A percentile compares a stretch with the other conserved stretches of the same genome.
phyloP scores from a whole-genome alignment of 495 filamentous ascomycete species.

The Xanthoparmelia taractica region DNA sequence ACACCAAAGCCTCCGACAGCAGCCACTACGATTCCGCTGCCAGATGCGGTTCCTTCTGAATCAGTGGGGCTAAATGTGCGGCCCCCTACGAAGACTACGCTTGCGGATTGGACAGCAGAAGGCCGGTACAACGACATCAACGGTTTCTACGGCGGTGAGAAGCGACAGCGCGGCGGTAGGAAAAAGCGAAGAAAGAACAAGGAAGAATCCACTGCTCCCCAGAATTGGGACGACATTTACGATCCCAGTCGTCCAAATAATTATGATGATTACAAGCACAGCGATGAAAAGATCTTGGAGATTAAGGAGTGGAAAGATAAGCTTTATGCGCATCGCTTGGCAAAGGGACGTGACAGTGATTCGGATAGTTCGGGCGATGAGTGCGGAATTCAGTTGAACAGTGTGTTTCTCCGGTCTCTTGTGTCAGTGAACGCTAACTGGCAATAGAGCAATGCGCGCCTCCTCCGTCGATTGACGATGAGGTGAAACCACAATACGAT shows the following conservation, averaged over 20 bases:
- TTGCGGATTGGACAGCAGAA: constrained; percentile 77
- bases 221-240: constrained; percentile 92
- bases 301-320: constrained; percentile 82
- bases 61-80: constrained; percentile 5
- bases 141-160: constrained; percentile 53
- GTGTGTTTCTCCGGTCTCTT: constrained; percentile 37
- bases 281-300: constrained; percentile 74
- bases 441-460: constrained; percentile 55
- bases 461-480: constrained; percentile 48
- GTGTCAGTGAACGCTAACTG: not conserved
- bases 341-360: constrained; percentile 43
- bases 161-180: constrained; percentile 68
- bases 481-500: constrained; percentile 30
- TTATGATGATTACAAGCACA: constrained; percentile 77
- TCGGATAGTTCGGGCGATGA: constrained; percentile 51
- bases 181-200: constrained; percentile 82
- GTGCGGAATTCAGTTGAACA: constrained; percentile 37
- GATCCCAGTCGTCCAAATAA: constrained; percentile 78
- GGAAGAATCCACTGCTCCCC: constrained; percentile 50
- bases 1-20: constrained; percentile 28
- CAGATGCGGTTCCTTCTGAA: constrained; percentile 5
- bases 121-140: constrained; percentile 64
- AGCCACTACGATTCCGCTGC: constrained; percentile 23
- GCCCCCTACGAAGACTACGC: constrained; percentile 50
- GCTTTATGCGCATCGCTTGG: constrained; percentile 68